Evolutionary conservation across 495 filamentous ascomycete species (phyloP).

Genomic region (Talaromyces trachyspermus): DNA sequence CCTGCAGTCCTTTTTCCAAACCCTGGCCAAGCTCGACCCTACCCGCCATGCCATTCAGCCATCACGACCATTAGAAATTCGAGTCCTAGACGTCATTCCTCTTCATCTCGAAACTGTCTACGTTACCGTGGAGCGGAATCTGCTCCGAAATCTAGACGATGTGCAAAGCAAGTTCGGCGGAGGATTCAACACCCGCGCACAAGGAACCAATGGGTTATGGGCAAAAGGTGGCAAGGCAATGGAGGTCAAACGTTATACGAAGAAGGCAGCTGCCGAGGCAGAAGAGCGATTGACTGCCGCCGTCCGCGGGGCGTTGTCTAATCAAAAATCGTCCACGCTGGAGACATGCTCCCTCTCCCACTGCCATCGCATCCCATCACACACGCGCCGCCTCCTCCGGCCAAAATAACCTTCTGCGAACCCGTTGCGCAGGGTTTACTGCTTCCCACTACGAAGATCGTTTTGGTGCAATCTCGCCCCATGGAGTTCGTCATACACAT

Average conservation of each 20-base stretch:
- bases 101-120: slow-evolving; percentile 75
- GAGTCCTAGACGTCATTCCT: slow-evolving; percentile 72
- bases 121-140: slow-evolving; percentile 74
- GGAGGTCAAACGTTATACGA: slow-evolving; percentile 30
- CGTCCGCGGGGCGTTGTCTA: slow-evolving; percentile 64
- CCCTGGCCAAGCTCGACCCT: slow-evolving; percentile 53
- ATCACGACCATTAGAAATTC: slow-evolving; percentile 65
- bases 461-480: slow-evolving; percentile 56
- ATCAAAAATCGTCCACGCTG: slow-evolving; percentile 71
- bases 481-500: slow-evolving; percentile 25
- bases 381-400: slow-evolving; percentile 73
- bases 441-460: slow-evolving; percentile 59
- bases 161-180: slow-evolving; percentile 56
- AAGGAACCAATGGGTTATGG: slow-evolving; percentile 32
- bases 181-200: slow-evolving; percentile 38
- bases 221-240: slow-evolving; percentile 28
- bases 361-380: slow-evolving; percentile 84
- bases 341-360: slow-evolving; percentile 76
- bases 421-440: slow-evolving; percentile 81
- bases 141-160: slow-evolving; percentile 54
- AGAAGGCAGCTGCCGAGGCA: slow-evolving; percentile 33
- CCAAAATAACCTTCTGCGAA: slow-evolving; percentile 55
- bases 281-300: slow-evolving; percentile 66
- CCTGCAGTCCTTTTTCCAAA: slow-evolving; percentile 65
- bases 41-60: slow-evolving; percentile 44